Evolutionary conservation across 2,329 filamentous ascomycete species (phyloP).

Genomic region (Diaporthe citri): DNA sequence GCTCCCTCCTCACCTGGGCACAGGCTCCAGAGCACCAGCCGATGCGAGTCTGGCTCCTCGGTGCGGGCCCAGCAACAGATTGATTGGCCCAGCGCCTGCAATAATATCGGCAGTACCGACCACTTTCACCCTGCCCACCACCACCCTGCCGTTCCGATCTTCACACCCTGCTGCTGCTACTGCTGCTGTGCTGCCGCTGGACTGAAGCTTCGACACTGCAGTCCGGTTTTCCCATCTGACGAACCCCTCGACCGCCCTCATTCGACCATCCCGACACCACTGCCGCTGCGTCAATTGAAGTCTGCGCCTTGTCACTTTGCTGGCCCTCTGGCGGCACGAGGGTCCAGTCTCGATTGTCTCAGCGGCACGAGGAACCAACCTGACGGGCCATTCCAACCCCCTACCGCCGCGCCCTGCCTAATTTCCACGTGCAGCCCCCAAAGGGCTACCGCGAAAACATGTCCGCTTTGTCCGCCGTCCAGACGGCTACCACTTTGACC

Average conservation of each 20-base stretch:
- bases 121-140: slow-evolving; percentile 31
- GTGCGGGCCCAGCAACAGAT: slow-evolving; percentile 32
- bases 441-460: slow-evolving; percentile 51
- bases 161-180: slow-evolving; percentile 16
- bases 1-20: neutral
- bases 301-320: slow-evolving; percentile 27
- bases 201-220: slow-evolving; percentile 26
- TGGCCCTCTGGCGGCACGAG: slow-evolving; percentile 24
- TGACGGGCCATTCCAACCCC: slow-evolving; percentile 5
- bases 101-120: slow-evolving; percentile 41
- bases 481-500: slow-evolving; percentile 61
- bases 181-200: slow-evolving; percentile 22
- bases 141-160: slow-evolving; percentile 9
- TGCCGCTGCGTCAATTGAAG: slow-evolving; percentile 32
- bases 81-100: slow-evolving; percentile 40
- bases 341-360: slow-evolving; percentile 36
- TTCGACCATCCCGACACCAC: slow-evolving; percentile 18
- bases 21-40: slow-evolving; percentile 9
- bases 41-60: slow-evolving; percentile 12
- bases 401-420: slow-evolving; percentile 25
- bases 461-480: slow-evolving; percentile 66
- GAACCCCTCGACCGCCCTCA: neutral
- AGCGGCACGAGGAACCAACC: slow-evolving; percentile 31
- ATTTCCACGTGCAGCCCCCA: slow-evolving; percentile 27
- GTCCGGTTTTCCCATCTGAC: slow-evolving; percentile 16